Evolutionary conservation across 129 eudicot genomes (phyloP).

Genomic region (Deinandra increscens): DNA sequence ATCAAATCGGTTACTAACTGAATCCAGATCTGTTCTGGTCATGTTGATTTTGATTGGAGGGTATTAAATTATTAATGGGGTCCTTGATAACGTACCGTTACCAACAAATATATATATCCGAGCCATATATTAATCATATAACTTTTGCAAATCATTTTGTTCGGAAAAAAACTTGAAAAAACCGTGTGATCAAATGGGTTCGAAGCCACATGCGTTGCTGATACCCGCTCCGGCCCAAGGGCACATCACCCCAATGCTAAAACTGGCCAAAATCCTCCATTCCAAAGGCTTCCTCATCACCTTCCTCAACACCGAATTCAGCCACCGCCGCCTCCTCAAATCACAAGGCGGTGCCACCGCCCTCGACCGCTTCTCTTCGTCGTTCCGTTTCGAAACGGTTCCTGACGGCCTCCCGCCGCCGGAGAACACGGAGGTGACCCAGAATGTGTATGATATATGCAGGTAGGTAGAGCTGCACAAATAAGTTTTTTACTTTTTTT

Average conservation of each 20-base stretch:
- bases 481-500: too few species aligned
- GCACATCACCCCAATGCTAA: constrained; percentile 36
- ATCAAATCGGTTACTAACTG: too few species aligned
- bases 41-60: too few species aligned
- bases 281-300: constrained; percentile 36
- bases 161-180: too few species aligned
- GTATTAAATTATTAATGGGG: too few species aligned
- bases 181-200: constrained; percentile 11
- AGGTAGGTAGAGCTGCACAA: too few species aligned
- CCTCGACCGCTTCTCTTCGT: constrained; percentile 29
- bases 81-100: too few species aligned
- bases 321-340: constrained; percentile 39
- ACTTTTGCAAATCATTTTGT: too few species aligned
- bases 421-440: constrained; percentile 37
- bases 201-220: constrained; percentile 39
- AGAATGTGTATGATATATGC: constrained; percentile 36
- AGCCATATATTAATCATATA: too few species aligned
- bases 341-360: constrained; percentile 38
- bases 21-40: too few species aligned
- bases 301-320: constrained; percentile 36
- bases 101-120: too few species aligned
- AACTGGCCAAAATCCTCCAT: constrained; percentile 38
- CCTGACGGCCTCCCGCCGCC: constrained; percentile 48
- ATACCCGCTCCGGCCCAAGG: constrained; percentile 55
- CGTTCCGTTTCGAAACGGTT: constrained; percentile 45